Conservation (phyloP, 2,329 filamentous ascomycete species). For the Atkinsonella texensis region DNA sequence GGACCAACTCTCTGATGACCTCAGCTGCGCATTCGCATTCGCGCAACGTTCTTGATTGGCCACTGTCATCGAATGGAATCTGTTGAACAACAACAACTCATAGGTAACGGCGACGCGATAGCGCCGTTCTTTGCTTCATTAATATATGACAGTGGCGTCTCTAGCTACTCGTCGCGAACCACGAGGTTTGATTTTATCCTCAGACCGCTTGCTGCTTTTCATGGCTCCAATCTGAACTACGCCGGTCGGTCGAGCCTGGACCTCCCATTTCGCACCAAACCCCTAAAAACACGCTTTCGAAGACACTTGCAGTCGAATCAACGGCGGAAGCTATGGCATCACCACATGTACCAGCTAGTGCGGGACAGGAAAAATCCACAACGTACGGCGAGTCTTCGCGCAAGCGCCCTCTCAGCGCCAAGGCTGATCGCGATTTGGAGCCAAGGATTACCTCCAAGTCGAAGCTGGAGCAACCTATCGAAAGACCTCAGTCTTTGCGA, state of each 20-base stretch:
- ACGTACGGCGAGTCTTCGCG: conserved; percentile 4
- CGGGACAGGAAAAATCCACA: not conserved
- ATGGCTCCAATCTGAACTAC: too few relatives aligned
- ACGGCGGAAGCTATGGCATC: conserved; percentile 1
- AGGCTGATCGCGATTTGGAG: not conserved
- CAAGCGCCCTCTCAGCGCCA: not conserved
- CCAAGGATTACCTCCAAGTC: not conserved
- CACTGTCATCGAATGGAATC: not conserved
- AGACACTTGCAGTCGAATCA: not conserved
- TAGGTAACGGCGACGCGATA: not conserved
- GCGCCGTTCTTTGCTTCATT: not conserved
- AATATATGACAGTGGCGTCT: not conserved
- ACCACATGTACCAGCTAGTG: not conserved
- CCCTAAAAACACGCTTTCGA: not conserved
- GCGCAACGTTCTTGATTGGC: not conserved
- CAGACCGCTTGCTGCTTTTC: too few relatives aligned
- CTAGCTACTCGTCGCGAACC: not conserved
- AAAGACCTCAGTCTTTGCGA: conserved; percentile 1
- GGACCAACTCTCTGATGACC: not conserved
- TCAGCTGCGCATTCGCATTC: not conserved
- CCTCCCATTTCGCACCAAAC: not conserved
- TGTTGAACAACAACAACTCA: too few relatives aligned
- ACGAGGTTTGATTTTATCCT: not conserved
- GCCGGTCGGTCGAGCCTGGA: not conserved
- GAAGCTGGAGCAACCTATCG: not conserved